Conservation (phyloP, 2,329 filamentous ascomycete species). For the Aspergillus fumigatus region DNA sequence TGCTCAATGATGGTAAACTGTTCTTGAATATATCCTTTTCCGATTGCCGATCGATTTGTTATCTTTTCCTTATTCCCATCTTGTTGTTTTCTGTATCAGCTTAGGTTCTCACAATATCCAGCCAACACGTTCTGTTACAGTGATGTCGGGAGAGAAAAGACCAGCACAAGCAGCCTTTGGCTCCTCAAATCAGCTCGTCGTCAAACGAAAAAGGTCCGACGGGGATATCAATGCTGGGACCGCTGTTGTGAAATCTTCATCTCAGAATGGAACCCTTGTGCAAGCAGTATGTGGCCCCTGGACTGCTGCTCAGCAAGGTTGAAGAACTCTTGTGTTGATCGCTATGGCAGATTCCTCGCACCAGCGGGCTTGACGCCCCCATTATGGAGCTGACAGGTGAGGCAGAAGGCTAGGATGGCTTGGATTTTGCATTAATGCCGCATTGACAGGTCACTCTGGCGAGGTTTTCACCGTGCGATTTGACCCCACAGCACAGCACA, state of each 20-base stretch:
- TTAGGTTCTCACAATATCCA: constrained; percentile 4
- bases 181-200: constrained; percentile 66
- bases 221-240: constrained; percentile 52
- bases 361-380: constrained; percentile 78
- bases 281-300: constrained; percentile 54
- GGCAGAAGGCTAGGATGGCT: background rate
- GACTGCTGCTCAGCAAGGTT: background rate
- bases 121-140: constrained; percentile 10
- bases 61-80: background rate
- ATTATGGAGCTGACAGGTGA: constrained; percentile 86
- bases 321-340: constrained; percentile 8
- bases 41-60: background rate
- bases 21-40: background rate
- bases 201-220: constrained; percentile 82
- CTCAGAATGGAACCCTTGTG: constrained; percentile 59
- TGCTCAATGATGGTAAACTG: background rate
- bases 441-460: constrained; percentile 56
- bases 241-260: constrained; percentile 53
- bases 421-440: constrained; percentile 1
- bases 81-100: background rate
- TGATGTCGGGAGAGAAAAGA: constrained; percentile 88
- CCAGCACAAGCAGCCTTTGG: constrained; percentile 80
- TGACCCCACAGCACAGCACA: constrained; percentile 78
- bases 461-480: constrained; percentile 91
- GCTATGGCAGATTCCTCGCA: constrained; percentile 62